Evolutionary conservation across 805 yeast genomes (phyloP).

Genomic region (Yamadazyma ubonensis): DNA sequence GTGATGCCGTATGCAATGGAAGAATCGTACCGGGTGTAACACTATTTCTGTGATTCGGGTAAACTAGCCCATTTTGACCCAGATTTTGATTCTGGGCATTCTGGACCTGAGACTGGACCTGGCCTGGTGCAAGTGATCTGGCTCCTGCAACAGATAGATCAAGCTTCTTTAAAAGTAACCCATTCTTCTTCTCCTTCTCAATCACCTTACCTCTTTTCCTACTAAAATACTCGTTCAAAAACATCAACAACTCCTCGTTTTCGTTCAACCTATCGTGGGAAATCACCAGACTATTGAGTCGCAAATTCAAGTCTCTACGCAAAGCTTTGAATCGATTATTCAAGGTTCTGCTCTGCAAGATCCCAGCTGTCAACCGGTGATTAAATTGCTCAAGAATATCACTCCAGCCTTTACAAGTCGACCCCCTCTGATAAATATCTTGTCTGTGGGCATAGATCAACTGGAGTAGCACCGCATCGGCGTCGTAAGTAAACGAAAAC

Average conservation of each 20-base stretch:
- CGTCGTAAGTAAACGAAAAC: constrained; percentile 26
- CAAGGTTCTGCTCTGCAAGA: constrained; percentile 26
- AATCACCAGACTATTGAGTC: constrained; percentile 11
- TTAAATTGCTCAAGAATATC: constrained; percentile 23
- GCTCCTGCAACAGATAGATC: background rate
- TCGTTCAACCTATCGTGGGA: constrained; percentile 19
- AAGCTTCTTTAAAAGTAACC: constrained; percentile 2
- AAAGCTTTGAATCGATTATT: constrained; percentile 24
- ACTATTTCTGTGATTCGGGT: no score
- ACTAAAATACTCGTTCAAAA: constrained; percentile 17
- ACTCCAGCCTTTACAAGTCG: constrained; percentile 27
- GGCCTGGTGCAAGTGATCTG: no score
- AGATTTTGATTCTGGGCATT: no score
- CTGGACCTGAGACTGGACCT: no score
- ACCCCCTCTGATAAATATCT: constrained; percentile 26
- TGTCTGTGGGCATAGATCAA: constrained; percentile 20
- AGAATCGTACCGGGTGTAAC: no score
- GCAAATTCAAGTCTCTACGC: constrained; percentile 21
- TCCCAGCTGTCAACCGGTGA: constrained; percentile 15
- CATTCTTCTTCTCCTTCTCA: constrained; percentile 13
- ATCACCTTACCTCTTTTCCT: constrained; percentile 13
- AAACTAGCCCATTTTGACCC: no score
- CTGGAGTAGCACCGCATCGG: constrained; percentile 22
- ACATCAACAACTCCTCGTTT: constrained; percentile 20
- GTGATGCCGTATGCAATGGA: no score